phyloP scores from a whole-genome alignment of 257 asterid species.

The Fraxinus anomala region DNA sequence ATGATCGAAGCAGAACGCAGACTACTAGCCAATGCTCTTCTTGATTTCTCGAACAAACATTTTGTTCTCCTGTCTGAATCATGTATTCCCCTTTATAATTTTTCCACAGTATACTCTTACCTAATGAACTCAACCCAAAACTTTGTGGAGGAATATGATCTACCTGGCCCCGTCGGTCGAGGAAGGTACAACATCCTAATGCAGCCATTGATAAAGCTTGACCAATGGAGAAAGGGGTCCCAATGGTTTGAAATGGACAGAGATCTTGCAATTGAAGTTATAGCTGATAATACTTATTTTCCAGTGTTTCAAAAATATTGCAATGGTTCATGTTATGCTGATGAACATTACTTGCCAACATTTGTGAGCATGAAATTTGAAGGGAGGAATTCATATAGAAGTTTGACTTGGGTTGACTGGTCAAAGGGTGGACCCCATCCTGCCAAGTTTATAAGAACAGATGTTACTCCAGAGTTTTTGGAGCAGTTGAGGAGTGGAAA shows the following conservation, averaged over 20 bases:
- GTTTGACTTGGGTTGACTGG: too few relatives aligned
- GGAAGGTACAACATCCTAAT: constrained; percentile 59
- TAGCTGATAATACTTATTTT: constrained; percentile 52
- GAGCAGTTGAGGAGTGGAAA: constrained; percentile 51
- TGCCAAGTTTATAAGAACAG: constrained; percentile 41
- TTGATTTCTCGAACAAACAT: constrained; percentile 29
- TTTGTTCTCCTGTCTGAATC: constrained; percentile 82
- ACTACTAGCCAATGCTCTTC: constrained; percentile 73
- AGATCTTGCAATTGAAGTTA: constrained; percentile 58
- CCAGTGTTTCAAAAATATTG: constrained; percentile 49
- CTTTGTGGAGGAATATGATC: constrained; percentile 61
- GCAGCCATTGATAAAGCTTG: constrained; percentile 51
- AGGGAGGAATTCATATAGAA: constrained; percentile 27
- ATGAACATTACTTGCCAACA: constrained; percentile 85
- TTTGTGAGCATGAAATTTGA: constrained; percentile 51
- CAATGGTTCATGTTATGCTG: constrained; percentile 58
- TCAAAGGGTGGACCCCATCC: constrained; percentile 33
- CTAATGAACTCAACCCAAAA: constrained; percentile 50
- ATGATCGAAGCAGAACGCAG: constrained; percentile 92
- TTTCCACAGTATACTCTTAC: constrained; percentile 71
- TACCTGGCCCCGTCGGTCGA: constrained; percentile 56
- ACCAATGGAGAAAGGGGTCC: constrained; percentile 50
- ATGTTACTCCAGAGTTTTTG: constrained; percentile 47
- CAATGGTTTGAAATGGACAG: constrained; percentile 54
- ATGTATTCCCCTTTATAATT: constrained; percentile 81